Evolutionary conservation across 495 filamentous ascomycete genomes (phyloP), one percentile per base, ranked within the genome.

Genomic region (Penicillium alfredii): DNA sequence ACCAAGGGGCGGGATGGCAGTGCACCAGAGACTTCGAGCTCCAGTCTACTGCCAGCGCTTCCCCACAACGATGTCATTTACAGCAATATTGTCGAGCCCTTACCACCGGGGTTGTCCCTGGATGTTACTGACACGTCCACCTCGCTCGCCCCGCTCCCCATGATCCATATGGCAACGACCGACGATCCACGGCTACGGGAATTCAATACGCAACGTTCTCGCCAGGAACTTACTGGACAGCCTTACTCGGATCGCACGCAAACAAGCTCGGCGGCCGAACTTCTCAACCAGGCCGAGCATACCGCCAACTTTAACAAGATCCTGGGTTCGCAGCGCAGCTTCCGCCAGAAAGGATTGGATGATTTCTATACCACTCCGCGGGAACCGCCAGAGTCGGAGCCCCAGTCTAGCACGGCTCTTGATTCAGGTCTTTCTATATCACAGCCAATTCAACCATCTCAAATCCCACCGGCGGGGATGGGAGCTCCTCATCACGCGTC

Each of bases 241-340:
- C 73, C 89, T 2, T 98, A 95, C 59, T 82, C 88, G 57, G 93
- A 97, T 56, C 76, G 86, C 30, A 84, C 78, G 8, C 83, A 88
- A 57, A 66, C 84, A 10, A 90, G 80, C 46, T 74, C 83, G n/a
- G 70, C 80, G 4, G 62, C 77, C n/a, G 90, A 96, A 45, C 80
- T 97, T 38, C 67, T 93, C 40, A 85, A 84, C 33, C 88, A 97
- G 52, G 88, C 88, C 18, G 74, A 83, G 19, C 86, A 92, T 25
- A 81, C 89, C 3, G 84, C 87, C 20, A 89, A 97, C 50, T 94
- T 80, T 66, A 97, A 94, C 61, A 89, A 89, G 49, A 66, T 70
- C 18, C 66, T 97, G 17, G 81, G 78, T 38, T 72, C 80, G 38
- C 81, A 87, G 49, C 78, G 90, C 37, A 77, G 69, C 17, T 78